Evolutionary conservation across 345 rosid species (phyloP), one percentile per base, ranked within the genome.

Genomic region (Murraya paniculata): DNA sequence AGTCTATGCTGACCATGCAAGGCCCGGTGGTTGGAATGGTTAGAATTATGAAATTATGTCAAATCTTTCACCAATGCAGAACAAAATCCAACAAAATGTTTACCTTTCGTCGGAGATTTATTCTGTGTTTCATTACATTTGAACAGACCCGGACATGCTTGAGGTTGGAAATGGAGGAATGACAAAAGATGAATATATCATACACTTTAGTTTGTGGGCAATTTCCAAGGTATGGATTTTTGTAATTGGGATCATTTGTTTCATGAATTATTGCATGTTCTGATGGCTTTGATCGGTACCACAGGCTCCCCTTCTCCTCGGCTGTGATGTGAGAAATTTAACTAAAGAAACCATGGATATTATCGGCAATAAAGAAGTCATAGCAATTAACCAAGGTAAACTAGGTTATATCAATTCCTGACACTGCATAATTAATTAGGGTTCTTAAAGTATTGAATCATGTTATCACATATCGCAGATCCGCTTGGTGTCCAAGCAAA

Each of bases 101-200:
- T 60, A 27, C 30, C 13, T 50, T 74, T n/a, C 30, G 4, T 21
- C 25, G 4, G n/a, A 22, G 1, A 5, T 38, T 36, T 58, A 53
- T 45, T 45, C 50, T 3, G 50, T 8, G 3, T 38, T 30, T 58
- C 14, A 8, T 6, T 28, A 14, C 30, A 11, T 74, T 59, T 45
- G 48, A 45, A 64, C 79, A 95, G 99, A 96, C 79, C 98, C 99
- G 64, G 99, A 96, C 87, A 96, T 96, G 99, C 97, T 96, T 71
- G 99, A 96, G 87, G 91, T 96, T 7, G 99, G 98, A 4, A 96
- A 96, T 81, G 98, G 99, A 81, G 98, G 99, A 77, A 94, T 96
- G 98, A 91, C 91, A 0, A 87, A 85, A 74, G 82, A 90, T 33
- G 99, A 96, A 78, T 96, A 96, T 78, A 85, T 84, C 55, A 97